Conservation (phyloP, 2,329 filamentous ascomycete species). For the Aureobasidium sp. region DNA sequence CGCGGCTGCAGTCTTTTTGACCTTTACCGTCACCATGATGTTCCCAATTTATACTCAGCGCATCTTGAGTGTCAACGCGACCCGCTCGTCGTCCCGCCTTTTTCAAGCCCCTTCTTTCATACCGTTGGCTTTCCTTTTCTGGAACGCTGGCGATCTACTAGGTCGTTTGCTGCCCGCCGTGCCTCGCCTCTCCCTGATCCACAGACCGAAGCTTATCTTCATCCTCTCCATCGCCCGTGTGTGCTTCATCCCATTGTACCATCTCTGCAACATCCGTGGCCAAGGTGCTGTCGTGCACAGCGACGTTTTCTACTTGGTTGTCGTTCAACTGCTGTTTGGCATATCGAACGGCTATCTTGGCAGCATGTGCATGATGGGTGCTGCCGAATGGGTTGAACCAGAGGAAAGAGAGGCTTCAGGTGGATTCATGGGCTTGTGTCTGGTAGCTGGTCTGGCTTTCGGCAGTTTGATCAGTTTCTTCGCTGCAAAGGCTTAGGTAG, state of each 20-base stretch:
- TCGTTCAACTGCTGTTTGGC: constrained; percentile 80
- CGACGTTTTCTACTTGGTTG: constrained; percentile 78
- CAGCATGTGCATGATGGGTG: constrained; percentile 86
- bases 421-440: constrained; percentile 85
- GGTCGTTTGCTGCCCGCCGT: constrained; percentile 64
- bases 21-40: constrained; percentile 83
- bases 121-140: constrained; percentile 81
- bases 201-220: constrained; percentile 62
- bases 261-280: constrained; percentile 81
- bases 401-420: constrained; percentile 83
- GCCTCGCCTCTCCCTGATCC: constrained; percentile 50
- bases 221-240: constrained; percentile 57
- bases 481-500: constrained; percentile 39
- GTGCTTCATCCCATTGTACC: constrained; percentile 74
- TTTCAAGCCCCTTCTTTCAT: constrained; percentile 75
- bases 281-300: constrained; percentile 66
- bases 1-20: constrained; percentile 68
- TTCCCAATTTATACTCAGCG: constrained; percentile 80
- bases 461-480: constrained; percentile 90
- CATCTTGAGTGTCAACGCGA: constrained; percentile 37
- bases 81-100: constrained; percentile 46
- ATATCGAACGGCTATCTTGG: constrained; percentile 81
- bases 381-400: constrained; percentile 70
- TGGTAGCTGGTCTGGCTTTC: constrained; percentile 74
- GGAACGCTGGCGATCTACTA: constrained; percentile 81